These are phyloP conservation scores for Acacia crassicarpa DNA, from an alignment of 306 rosid species.

Conservation along the genomic window DNA sequence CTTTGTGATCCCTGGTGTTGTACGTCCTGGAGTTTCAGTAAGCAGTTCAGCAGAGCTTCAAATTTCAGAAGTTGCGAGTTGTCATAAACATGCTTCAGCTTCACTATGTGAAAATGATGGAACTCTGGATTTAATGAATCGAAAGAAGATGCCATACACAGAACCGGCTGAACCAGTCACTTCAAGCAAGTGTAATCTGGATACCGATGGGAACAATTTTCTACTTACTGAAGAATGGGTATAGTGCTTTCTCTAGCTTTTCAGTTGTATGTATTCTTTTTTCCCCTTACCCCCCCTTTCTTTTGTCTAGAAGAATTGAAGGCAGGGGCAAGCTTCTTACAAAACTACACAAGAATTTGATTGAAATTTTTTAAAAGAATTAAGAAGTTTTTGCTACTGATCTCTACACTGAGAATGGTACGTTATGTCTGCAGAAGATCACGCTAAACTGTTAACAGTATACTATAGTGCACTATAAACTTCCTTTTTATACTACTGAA, in stretches of 20 bases:
- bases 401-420: background rate
- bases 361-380: background rate
- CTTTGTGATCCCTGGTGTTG: conserved; percentile 31
- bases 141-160: conserved; percentile 34
- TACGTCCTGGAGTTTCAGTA: conserved; percentile 39
- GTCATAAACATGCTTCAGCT: conserved; percentile 45
- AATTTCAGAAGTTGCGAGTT: conserved; percentile 58
- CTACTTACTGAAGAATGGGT: conserved; percentile 35
- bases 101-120: conserved; percentile 43
- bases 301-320: conserved; percentile 1
- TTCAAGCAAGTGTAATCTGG: conserved; percentile 35
- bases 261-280: conserved; percentile 29
- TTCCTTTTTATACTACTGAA: background rate
- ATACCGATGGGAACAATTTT: conserved; percentile 26
- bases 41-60: conserved; percentile 46
- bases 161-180: conserved; percentile 31
- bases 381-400: background rate
- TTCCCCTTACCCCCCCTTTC: background rate
- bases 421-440: background rate
- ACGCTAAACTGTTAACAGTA: background rate
- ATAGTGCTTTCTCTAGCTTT: conserved; percentile 46
- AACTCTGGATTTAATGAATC: conserved; percentile 40
- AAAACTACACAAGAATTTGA: background rate
- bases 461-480: background rate
- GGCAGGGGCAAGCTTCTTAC: background rate